Base-by-base conservation (phyloP, 306 rosid species). In the Ceratonia siliqua region DNA sequence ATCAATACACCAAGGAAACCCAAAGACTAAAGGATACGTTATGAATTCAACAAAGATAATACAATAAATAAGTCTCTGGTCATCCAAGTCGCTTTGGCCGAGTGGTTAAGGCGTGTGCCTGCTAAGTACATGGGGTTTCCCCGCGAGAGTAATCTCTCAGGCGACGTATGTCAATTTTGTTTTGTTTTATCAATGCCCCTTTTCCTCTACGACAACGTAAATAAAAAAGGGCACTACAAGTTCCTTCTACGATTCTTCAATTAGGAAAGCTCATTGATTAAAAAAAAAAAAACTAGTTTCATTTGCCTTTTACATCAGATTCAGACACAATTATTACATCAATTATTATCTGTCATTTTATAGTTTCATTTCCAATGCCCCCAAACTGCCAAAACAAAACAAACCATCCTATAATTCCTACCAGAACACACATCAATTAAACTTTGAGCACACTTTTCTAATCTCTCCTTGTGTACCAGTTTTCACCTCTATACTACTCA, bases 401-500 rank as follows among this genome's bases (percentile, higher is more conserved):
- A 28, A 28, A 42, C 70, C 39, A 39, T 2, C 35, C 5, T 14
- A 46, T n/a, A n/a, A n/a, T 2, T 49, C 28, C 67, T 52, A 39
- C 12, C 6, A 24, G 18, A 1, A 4, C 2, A 0, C 2, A n/a
- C 7, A 22, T 84, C 75, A 92, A 74, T 90, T 92, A 78, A 90
- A 22, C 65, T 82, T 86, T 5, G 88, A 92, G 30, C 96, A 88
- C 0, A 79, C 72, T 38, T 85, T 85, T 78, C 96, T 87, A 41
- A 88, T 85, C 83, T 92, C 96, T 63, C 98, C 98, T 41, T 87
- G 69, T 3, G 17, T 2, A 5, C 89, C 97, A 36, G 76, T 85
- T 72, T 88, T 92, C 33, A 90, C 97, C 62, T 85, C 92, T 22
- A 90, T 72, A 62, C 86, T 78, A 18, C 98, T 84, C 91, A 92